phyloP scores from a whole-genome alignment of 306 rosid genomes.

The Gillenia trifoliata region DNA sequence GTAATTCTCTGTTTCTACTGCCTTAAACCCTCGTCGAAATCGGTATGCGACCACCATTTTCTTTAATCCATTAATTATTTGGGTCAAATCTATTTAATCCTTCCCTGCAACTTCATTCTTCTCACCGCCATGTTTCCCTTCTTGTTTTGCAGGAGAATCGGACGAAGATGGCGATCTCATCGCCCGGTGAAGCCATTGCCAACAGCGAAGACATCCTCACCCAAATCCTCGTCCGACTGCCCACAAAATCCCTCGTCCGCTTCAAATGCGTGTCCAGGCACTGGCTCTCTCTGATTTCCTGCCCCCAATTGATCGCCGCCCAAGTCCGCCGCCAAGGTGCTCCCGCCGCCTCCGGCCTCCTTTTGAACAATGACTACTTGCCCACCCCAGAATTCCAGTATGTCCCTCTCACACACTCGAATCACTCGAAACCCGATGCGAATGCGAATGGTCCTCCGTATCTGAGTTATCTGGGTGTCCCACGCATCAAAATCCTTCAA shows the following conservation, averaged over 20 bases:
- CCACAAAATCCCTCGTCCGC: conserved; percentile 14
- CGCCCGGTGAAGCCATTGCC: conserved; percentile 1
- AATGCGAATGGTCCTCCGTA: neutral
- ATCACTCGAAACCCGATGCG: neutral
- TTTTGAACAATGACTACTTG: neutral
- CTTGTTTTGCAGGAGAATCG: neutral
- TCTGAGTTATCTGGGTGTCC: neutral
- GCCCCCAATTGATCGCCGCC: neutral
- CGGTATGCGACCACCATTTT: too few relatives aligned
- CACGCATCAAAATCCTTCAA: conserved; percentile 9
- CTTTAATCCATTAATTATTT: too few relatives aligned
- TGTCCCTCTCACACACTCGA: neutral
- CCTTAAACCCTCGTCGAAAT: too few relatives aligned
- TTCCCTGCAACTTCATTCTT: too few relatives aligned
- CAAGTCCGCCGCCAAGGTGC: neutral
- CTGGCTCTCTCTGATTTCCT: conserved; percentile 31
- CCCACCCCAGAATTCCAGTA: neutral
- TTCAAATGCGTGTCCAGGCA: conserved; percentile 30
- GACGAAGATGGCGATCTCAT: neutral
- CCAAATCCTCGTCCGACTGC: conserved; percentile 19
- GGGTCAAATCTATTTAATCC: too few relatives aligned
- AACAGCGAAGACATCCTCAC: conserved; percentile 18
- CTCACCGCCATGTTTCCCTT: too few relatives aligned
- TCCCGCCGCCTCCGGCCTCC: conserved; percentile 1
- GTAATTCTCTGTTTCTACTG: too few relatives aligned